Base-by-base conservation (phyloP, 2,329 filamentous ascomycete genomes). In the Amauroascus niger region DNA sequence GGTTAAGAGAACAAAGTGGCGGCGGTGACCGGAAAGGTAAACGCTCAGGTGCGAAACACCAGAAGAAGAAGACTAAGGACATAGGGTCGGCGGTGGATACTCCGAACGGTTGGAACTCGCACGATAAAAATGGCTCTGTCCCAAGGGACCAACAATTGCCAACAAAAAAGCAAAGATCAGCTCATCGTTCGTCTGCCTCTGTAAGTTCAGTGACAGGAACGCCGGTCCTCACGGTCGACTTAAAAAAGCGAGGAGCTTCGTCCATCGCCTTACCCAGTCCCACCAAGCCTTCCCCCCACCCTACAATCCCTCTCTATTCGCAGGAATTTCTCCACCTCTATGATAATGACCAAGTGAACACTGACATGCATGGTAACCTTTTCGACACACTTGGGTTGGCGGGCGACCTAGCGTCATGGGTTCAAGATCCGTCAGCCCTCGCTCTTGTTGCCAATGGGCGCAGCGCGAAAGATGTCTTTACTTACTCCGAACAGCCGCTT, bases 31-130 rank as follows among this genome's bases (percentile, higher is more conserved):
- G 85, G 71, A 87, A 87, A 72, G 62, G 80, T 55, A 87, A 90
- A 69, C 81, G 89, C 57, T 81, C 84, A 7, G 79, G 84, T 6
- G 76, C 86, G 11, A 95, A 95, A 68, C 85, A 79, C 66, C 86
- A 89, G 65, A 95, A 90, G 75, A 96, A 94, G 76, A 95, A 90
- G 70, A 69, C 79, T 35, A 94, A 89, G 66, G 87, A 89, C 14
- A 6, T 20, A 51, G 18, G 22, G 20, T 28, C 35, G 33, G 49
- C 82, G 83, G 41, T 70, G 14, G 68, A 83, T 30, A 79, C 82
- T 62, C 72, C 82, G 49, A 90, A 89, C 65, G 86, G 86, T 49
- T 82, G 74, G 73, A 68, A 73, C 26, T 61, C 80, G 49, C 73
- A 75, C 40, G 74, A 79, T 53, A 78, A 80, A 57, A 74, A 77